Evolutionary conservation across 2,329 filamentous ascomycete genomes (phyloP), one percentile per base, ranked within the genome.

Genomic region (Monilinia laxa): DNA sequence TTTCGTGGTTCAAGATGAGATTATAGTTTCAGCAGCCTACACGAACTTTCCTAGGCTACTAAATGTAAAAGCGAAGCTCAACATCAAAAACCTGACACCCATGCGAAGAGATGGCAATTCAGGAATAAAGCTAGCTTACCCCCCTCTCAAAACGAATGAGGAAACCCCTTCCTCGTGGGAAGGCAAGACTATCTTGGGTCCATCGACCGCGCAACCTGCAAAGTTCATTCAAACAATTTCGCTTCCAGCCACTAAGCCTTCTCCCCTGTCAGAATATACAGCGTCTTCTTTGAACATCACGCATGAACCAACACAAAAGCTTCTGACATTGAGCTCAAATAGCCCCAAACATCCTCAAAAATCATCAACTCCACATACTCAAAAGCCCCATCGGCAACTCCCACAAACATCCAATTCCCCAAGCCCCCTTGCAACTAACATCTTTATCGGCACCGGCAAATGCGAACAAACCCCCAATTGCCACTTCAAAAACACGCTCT

Each of bases 1-100:
- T 3, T 65, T 65, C 28, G 14, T 31, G 28, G 47, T 65, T 68
- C 81, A 84, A n/a, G 89, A 90, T 0, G 81, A 93, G 0, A 76
- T 83, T 1, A 74, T 96, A 1, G 86, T 92, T 28, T 78, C 80
- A 9, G 70, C 77, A 5, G 10, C 25, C 7, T 35, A 54, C 51
- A 54, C 65, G 4, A 47, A 35, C 12, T 56, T 66, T 20, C 59
- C 65, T 23, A 31, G 56, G 18, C 4, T n/a, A 18, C 55, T 65
- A 10, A 9, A 58, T 7, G 53, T 58, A 4, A 53, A 14, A 2
- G 64, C 45, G 23, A 49, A 57, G 31, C 35, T 66, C 14, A 20
- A 56, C 35, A 11, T 40, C n/a, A 62, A 31, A 1, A n/a, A 38
- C 10, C 4, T 65, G 7, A 12, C 58, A 18, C 62, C 62, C n/a